These are phyloP conservation scores for Hortaea werneckii DNA, from an alignment of 2,329 filamentous ascomycete species.

Conservation along the genomic window DNA sequence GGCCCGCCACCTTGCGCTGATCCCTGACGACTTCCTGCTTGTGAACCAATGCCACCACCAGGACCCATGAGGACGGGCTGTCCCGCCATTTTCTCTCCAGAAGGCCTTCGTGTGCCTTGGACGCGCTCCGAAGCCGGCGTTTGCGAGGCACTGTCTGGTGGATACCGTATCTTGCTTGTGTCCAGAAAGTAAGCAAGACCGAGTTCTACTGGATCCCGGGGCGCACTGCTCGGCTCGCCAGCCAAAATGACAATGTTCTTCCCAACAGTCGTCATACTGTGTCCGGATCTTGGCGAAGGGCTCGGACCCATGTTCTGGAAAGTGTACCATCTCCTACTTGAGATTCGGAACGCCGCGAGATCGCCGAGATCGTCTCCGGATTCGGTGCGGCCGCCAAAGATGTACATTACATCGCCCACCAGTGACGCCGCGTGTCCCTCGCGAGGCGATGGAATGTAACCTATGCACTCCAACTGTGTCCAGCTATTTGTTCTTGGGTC, in stretches of 20 bases:
- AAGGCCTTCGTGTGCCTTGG: slow-evolving; percentile 22
- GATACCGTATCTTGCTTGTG: slow-evolving; percentile 92
- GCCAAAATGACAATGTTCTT: slow-evolving; percentile 89
- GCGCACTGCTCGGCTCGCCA: slow-evolving; percentile 84
- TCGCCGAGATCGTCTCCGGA: slow-evolving; percentile 89
- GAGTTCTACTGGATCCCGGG: slow-evolving; percentile 70
- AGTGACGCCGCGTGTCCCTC: slow-evolving; percentile 91
- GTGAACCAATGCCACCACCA: neutral
- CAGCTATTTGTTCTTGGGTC: slow-evolving; percentile 75
- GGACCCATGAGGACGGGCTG: neutral
- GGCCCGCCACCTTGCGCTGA: slow-evolving; percentile 1
- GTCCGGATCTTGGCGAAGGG: slow-evolving; percentile 83
- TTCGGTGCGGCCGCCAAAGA: slow-evolving; percentile 92
- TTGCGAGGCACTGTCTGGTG: slow-evolving; percentile 45
- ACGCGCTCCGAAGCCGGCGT: slow-evolving; percentile 23
- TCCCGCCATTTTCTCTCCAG: slow-evolving; percentile 17
- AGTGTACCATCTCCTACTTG: slow-evolving; percentile 89
- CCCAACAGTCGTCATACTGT: slow-evolving; percentile 93
- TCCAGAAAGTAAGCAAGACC: slow-evolving; percentile 86
- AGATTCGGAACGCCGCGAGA: slow-evolving; percentile 73
- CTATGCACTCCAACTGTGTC: slow-evolving; percentile 88
- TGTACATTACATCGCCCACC: slow-evolving; percentile 97
- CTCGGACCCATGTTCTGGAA: slow-evolving; percentile 99
- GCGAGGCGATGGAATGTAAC: slow-evolving; percentile 86
- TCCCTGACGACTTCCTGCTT: neutral